Evolutionary conservation across 352 stramenopile genomes (phyloP).

Genomic region (Thalassiosira livingstoniorum): DNA sequence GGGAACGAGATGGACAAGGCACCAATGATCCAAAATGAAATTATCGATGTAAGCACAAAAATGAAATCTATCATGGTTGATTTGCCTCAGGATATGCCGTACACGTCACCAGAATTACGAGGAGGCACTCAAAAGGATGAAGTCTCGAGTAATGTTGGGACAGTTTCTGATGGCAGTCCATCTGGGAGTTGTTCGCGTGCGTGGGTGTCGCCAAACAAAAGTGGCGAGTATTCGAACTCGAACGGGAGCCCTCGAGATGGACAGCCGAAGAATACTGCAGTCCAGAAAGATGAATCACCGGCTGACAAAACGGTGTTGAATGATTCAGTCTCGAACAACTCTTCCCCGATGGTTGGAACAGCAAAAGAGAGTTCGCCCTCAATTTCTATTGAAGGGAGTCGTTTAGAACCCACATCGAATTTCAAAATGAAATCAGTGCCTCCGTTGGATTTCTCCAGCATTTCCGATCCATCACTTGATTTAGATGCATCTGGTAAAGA

Average conservation of each 20-base stretch:
- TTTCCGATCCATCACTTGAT: background rate
- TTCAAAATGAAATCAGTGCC: slow-evolving; percentile 4
- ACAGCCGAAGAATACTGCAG: slow-evolving; percentile 15
- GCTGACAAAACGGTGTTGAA: slow-evolving; percentile 1
- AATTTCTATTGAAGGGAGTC: background rate
- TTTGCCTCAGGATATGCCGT: slow-evolving; percentile 29
- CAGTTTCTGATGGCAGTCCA: slow-evolving; percentile 10
- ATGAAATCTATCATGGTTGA: slow-evolving; percentile 7
- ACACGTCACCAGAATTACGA: background rate
- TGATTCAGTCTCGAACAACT: background rate
- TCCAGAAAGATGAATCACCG: slow-evolving; percentile 15
- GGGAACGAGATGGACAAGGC: background rate
- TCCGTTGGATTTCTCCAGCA: slow-evolving; percentile 3
- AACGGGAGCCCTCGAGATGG: slow-evolving; percentile 22
- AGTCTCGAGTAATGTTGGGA: slow-evolving; percentile 4
- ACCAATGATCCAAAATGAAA: slow-evolving; percentile 3
- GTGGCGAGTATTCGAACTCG: slow-evolving; percentile 26
- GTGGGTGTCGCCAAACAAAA: slow-evolving; percentile 58
- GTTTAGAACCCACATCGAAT: background rate
- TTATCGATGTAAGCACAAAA: slow-evolving; percentile 4
- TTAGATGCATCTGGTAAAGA: slow-evolving; percentile 33
- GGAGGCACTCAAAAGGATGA: background rate
- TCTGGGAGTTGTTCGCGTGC: slow-evolving; percentile 10
- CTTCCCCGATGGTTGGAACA: no score
- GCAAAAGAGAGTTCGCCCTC: background rate